These are phyloP conservation scores for Diutina neorugosa DNA, from an alignment of 1,139 yeast genomes.

Conservation along the genomic window DNA sequence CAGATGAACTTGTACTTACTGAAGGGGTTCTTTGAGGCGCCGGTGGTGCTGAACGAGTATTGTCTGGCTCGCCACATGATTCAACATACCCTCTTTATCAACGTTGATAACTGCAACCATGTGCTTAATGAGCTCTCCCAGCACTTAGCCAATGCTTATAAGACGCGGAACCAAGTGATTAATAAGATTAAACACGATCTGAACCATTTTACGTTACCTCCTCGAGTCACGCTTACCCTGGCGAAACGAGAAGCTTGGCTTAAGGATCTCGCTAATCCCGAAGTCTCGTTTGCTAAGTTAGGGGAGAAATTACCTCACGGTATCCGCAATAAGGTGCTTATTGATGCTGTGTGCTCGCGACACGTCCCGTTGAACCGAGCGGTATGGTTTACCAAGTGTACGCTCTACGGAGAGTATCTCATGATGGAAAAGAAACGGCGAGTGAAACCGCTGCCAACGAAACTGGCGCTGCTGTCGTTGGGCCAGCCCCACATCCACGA, in stretches of 20 bases:
- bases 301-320: slow-evolving; percentile 89
- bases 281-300: slow-evolving; percentile 51
- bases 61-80: slow-evolving; percentile 41
- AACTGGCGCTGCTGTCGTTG: neutral
- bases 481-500: neutral
- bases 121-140: slow-evolving; percentile 32
- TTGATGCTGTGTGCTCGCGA: slow-evolving; percentile 60
- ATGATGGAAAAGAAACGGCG: slow-evolving; percentile 43
- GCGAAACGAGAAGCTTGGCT: slow-evolving; percentile 80
- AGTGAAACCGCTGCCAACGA: neutral
- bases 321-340: slow-evolving; percentile 53
- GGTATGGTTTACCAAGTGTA: slow-evolving; percentile 82
- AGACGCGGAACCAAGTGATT: slow-evolving; percentile 47
- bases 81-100: slow-evolving; percentile 29
- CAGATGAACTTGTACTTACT: slow-evolving; percentile 23
- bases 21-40: slow-evolving; percentile 48
- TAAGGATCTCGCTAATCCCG: slow-evolving; percentile 58
- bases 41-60: slow-evolving; percentile 50
- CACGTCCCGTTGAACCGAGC: slow-evolving; percentile 68
- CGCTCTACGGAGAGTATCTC: slow-evolving; percentile 69
- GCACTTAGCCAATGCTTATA: slow-evolving; percentile 51
- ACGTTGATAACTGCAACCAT: slow-evolving; percentile 25
- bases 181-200: slow-evolving; percentile 47
- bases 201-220: slow-evolving; percentile 59
- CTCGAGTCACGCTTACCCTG: slow-evolving; percentile 81